Percentiles rank a stretch among this genome's conserved stretches.
Conservation (phyloP, 1,139 yeast genomes). For the Protomyces inundatus region DNA sequence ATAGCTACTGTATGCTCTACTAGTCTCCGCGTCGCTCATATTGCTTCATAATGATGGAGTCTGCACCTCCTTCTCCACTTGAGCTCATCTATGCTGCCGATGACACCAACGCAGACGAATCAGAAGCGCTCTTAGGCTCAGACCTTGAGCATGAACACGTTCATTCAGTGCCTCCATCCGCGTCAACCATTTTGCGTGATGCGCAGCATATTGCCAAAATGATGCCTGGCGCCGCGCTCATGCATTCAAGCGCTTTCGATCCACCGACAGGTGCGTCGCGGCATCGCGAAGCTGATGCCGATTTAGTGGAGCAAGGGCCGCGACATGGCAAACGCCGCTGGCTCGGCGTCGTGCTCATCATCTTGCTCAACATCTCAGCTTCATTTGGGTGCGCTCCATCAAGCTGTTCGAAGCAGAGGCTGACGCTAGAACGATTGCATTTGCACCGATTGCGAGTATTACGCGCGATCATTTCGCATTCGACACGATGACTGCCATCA, state of each 20-base stretch:
- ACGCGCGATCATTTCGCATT: slow-evolving; percentile 35
- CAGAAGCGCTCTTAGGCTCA: neutral
- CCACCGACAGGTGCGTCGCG: neutral
- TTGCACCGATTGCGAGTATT: slow-evolving; percentile 38
- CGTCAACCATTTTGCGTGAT: neutral
- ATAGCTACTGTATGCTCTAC: neutral
- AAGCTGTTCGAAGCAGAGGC: neutral
- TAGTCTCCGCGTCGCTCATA: neutral
- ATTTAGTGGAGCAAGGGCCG: neutral
- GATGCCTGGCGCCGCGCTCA: neutral
- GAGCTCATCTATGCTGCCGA: neutral
- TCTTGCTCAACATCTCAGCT: slow-evolving; percentile 38
- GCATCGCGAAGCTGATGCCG: neutral
- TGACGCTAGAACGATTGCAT: slow-evolving; percentile 32
- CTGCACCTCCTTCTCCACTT: neutral
- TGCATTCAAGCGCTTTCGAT: neutral
- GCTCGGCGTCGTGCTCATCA: slow-evolving; percentile 38
- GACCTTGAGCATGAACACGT: neutral
- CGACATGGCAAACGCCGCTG: slow-evolving; percentile 36
- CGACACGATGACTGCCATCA: slow-evolving; percentile 37
- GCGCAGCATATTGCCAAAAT: neutral
- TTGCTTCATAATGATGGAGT: too few relatives aligned
- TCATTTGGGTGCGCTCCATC: slow-evolving; percentile 36
- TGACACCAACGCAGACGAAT: neutral
- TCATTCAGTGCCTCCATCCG: neutral